Evolutionary conservation across 1,139 yeast species (phyloP), one percentile per base, ranked within the genome.

Genomic region (Pichia sp.): DNA sequence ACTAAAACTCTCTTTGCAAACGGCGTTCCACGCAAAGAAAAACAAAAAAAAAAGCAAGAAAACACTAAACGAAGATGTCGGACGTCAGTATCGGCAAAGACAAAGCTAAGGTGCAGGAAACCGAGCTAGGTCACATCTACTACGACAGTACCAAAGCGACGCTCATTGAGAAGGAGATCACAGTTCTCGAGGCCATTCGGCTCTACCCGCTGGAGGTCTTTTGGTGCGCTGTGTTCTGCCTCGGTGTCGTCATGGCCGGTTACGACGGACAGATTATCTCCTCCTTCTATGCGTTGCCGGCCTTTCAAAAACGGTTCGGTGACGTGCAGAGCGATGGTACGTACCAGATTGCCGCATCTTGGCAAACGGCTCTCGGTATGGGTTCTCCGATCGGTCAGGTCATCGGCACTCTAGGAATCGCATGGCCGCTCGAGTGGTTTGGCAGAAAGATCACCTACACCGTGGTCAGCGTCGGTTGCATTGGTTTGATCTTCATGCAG

Each of bases 311-410:
- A 13, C 23, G 31, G n/a, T 42, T 26, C n/a, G 45, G 45, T 26
- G 13, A 18, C 10, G 22, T 34, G 31, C 36, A 42, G 30, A 30
- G 36, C 9, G 31, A 42, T 3, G 45, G 45, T 21, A 25, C 23
- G 5, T 42, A 42, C 31, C n/a, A 21, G 4, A 42, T 42, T 26
- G 22, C 45, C 13, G 45, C 45, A 25, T 30, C 45, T 7, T 42
- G 45, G 45, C 45, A 42, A 26, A 42, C 45, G 6, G 45, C 36
- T n/a, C 31, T 42, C 12, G 30, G 36, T 8, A 42, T 42, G 45
- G 45, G 45, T 10, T 42, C 45, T 16, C 45, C 45, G 7, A 34
- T 42, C 21, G 45, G 45, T 13, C 45, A 42, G 31, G 45, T 42
- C n/a, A 42, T 42, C 21, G 45, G 45, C 26, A 30, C 45, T 7